Conservation (phyloP, 768 basidiomycete genomes). For the Melanogaster broomeanus region DNA sequence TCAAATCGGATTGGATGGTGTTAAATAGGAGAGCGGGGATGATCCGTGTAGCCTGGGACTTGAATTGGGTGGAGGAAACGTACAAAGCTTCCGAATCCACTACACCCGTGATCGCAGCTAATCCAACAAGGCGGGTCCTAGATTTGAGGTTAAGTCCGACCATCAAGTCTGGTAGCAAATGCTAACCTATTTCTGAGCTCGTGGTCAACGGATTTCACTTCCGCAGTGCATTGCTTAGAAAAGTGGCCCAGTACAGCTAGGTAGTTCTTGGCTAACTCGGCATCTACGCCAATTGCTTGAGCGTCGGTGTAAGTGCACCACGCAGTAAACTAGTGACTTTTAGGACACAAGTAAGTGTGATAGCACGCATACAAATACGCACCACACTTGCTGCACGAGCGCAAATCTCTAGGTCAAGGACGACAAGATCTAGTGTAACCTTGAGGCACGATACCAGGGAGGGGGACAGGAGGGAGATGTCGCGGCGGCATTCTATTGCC, state of each 20-base stretch:
- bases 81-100: constrained; percentile 85
- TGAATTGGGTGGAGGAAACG: constrained; percentile 69
- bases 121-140: constrained; percentile 83
- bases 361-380: constrained; percentile 30
- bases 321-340: constrained; percentile 68
- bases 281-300: constrained; percentile 77
- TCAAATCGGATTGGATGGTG: constrained; percentile 61
- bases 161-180: not conserved
- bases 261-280: constrained; percentile 67
- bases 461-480: constrained; percentile 73
- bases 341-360: not conserved
- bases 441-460: constrained; percentile 69
- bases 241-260: constrained; percentile 67
- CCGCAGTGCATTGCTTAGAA: constrained; percentile 55
- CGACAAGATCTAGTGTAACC: constrained; percentile 51
- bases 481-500: constrained; percentile 84
- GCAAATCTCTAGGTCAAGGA: constrained; percentile 71
- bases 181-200: constrained; percentile 76
- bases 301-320: constrained; percentile 94
- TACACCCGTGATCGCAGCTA: constrained; percentile 80
- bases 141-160: not conserved
- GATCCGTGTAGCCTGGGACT: constrained; percentile 67
- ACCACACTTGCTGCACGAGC: constrained; percentile 82
- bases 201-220: constrained; percentile 51
- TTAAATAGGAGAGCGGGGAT: constrained; percentile 71